Evolutionary conservation across 2,329 filamentous ascomycete species (phyloP).

Genomic region (Trichoderma simmonsii): DNA sequence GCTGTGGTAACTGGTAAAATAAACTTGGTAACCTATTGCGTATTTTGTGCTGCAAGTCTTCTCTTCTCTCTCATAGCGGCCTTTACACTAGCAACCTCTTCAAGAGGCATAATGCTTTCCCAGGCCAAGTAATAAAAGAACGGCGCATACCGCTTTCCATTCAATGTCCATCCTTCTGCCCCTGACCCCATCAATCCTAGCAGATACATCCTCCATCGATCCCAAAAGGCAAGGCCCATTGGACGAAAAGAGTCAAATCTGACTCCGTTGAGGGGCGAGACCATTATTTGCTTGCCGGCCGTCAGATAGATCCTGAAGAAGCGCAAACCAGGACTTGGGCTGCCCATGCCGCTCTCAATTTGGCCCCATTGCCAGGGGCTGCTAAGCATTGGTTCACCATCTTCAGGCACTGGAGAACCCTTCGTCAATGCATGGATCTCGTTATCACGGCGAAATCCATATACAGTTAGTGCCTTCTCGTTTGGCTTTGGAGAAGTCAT

Average conservation of each 20-base stretch:
- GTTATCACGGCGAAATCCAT: neutral
- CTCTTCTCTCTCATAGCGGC: neutral
- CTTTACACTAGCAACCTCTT: neutral
- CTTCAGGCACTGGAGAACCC: neutral
- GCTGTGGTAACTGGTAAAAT: neutral
- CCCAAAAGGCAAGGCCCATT: slow-evolving; percentile 24
- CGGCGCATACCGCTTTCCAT: neutral
- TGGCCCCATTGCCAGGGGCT: neutral
- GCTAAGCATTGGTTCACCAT: neutral
- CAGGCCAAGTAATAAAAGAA: neutral
- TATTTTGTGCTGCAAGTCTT: neutral
- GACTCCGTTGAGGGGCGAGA: neutral
- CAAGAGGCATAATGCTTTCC: slow-evolving; percentile 4
- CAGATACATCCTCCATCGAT: slow-evolving; percentile 20
- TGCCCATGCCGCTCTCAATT: rapidly evolving
- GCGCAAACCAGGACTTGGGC: neutral
- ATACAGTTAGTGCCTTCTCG: neutral
- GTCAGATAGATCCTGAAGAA: neutral
- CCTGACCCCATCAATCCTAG: too few species aligned
- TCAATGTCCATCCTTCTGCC: neutral
- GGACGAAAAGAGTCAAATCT: slow-evolving; percentile 22
- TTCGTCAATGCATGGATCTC: neutral
- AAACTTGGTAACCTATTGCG: neutral
- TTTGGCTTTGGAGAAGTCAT: neutral
- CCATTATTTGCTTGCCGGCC: neutral